phyloP scores from a whole-genome alignment of 352 stramenopile species.

The Phytophthora sp. region DNA sequence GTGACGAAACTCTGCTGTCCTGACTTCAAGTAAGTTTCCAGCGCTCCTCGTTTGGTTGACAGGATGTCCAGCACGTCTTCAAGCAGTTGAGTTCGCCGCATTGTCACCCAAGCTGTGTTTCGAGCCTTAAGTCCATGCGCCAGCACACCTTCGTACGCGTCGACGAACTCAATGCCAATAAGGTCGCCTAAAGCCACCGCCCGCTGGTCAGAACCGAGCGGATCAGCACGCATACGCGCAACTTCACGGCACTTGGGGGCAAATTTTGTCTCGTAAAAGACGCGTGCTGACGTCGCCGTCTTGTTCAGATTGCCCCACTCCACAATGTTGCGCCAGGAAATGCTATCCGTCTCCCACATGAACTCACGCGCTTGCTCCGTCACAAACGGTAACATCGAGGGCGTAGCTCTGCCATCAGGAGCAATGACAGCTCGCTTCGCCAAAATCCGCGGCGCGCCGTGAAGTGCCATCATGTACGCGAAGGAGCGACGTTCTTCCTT shows the following conservation, averaged over 20 bases:
- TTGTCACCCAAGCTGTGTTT: conserved; percentile 82
- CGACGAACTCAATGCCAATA: conserved; percentile 88
- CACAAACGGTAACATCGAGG: conserved; percentile 38
- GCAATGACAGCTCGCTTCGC: conserved; percentile 60
- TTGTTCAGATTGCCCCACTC: conserved; percentile 87
- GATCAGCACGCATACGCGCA: conserved; percentile 80
- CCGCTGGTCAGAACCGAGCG: conserved; percentile 76
- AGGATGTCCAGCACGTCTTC: conserved; percentile 75
- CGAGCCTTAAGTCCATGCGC: conserved; percentile 87
- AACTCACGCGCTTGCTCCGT: conserved; percentile 54
- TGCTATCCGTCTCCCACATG: conserved; percentile 76
- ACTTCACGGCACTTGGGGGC: conserved; percentile 78
- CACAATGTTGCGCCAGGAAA: conserved; percentile 87
- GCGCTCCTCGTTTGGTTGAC: conserved; percentile 38
- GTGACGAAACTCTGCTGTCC: conserved; percentile 62
- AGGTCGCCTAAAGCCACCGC: conserved; percentile 74
- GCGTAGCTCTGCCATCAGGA: conserved; percentile 32
- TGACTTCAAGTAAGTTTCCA: conserved; percentile 65
- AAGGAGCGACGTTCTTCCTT: conserved; percentile 86
- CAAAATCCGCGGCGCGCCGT: conserved; percentile 79
- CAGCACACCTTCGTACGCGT: conserved; percentile 82
- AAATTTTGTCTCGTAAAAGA: conserved; percentile 82
- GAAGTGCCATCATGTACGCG: conserved; percentile 75
- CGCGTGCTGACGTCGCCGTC: conserved; percentile 58
- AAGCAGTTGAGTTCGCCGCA: conserved; percentile 78